These are phyloP conservation scores for Acanthamoeba rhysodes DNA, from an alignment of 208 protist genomes.

Conservation along the genomic window DNA sequence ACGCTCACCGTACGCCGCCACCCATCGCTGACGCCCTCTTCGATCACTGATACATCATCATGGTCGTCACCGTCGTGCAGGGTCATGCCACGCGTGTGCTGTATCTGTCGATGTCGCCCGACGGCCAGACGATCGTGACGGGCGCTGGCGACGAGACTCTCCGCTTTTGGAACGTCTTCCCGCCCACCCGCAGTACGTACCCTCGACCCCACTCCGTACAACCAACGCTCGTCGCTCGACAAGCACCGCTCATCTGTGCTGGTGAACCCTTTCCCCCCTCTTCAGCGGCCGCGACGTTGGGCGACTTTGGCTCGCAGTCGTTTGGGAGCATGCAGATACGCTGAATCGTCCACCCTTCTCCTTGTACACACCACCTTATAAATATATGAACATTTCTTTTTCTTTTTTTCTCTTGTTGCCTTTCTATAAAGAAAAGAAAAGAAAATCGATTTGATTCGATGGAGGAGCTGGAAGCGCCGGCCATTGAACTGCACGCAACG, in stretches of 20 bases:
- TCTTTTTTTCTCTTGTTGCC: too few relatives aligned
- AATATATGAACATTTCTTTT: too few relatives aligned
- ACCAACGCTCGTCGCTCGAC: neutral
- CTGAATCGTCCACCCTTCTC: neutral
- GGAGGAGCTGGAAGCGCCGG: neutral
- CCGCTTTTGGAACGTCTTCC: constrained; percentile 93
- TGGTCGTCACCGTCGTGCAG: neutral
- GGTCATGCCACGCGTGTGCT: constrained; percentile 85
- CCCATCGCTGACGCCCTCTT: neutral
- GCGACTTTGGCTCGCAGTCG: neutral
- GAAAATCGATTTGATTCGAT: neutral
- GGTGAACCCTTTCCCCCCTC: too few relatives aligned
- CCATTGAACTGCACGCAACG: neutral
- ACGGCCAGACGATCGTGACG: constrained; percentile 94
- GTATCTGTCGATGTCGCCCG: constrained; percentile 92
- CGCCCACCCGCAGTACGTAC: neutral
- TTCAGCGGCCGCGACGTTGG: neutral
- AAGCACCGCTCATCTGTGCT: neutral
- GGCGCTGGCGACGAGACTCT: constrained; percentile 99
- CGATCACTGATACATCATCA: too few relatives aligned
- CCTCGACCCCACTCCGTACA: neutral
- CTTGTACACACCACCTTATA: neutral
- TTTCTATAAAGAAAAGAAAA: neutral
- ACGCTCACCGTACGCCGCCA: constrained; percentile 90
- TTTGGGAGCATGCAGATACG: neutral